Base-by-base conservation (phyloP, 495 filamentous ascomycete genomes). In the Penicillium manginii region DNA sequence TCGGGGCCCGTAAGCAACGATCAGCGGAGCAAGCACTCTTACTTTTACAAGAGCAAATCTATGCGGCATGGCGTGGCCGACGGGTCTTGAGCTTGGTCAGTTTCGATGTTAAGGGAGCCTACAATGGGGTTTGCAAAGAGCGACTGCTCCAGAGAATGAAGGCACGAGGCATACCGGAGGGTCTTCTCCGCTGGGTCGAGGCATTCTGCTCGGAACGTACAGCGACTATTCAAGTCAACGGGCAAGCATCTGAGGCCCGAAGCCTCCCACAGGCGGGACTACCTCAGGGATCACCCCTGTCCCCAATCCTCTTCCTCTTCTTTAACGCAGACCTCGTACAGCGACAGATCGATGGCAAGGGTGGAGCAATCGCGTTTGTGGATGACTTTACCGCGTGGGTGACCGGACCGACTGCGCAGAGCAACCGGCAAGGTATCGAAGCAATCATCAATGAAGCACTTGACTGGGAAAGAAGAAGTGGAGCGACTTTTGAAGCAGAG, bases 81-180 rank as follows among this genome's bases (percentile, higher is more conserved):
- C 50, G 50, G 26, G 68, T 56, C 10, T 49, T 65, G 37, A 73
- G 62, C 43, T 19, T 78, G 49, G 63, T 78, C 52, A 71, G 60
- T 50, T 77, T 78, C 47, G 71, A 79, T 66, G 69, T 77, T 18
- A 75, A 77, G 60, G 72, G 73, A 18, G 76, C 68, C 45, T 79
- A 75, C 54, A 77, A 78, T 42, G 55, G 68, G 8, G 72, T 79
- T 8, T 64, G 49, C 32, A 74, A 67, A 51, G 69, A 68, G 57
- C 55, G 62, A 61, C 40, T 75, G 33, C 48, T 73, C 23, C 54
- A 70, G 46, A 71, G 70, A 54, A 55, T 78, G 17, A 62, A 57
- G 59, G 61, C 62, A 23, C 47, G 67, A 64, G 59, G 64, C 21
- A 72, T 76, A 49, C 68, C 64, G 15, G 57, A 65, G 19, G 53